Evolutionary conservation across 2,329 filamentous ascomycete species (phyloP), one percentile per base, ranked within the genome.

Genomic region (Fusarium sp.): DNA sequence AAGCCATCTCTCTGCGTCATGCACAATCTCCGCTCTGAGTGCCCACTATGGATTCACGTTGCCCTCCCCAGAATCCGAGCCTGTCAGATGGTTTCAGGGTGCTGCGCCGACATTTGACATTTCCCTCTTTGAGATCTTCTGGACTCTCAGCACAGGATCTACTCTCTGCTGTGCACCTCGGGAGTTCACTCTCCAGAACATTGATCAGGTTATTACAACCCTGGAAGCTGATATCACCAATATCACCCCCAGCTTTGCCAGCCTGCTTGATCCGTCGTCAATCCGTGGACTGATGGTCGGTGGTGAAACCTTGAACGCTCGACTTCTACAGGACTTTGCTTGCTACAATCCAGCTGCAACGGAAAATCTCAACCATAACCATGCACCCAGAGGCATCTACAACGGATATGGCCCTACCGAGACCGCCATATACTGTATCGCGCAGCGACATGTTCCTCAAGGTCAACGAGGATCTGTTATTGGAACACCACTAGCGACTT

Each of bases 51-150:
- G 39, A 2, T 66, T 58, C 9, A 18, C 43, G 6, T 17, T 3
- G 17, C 21, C 45, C 8, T 29, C 23, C 4, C 2, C 11, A 2
- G 13, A 15, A 4, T 29, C 11, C 9, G 42, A 43, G 6, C 50
- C 41, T 10, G 39, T 63, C 2, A 21, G 63, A 18, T 66, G 63
- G 63, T 66, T 66, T 3, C 63, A 66, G 13, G 63, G 63, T 0
- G 63, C 63, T 2, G 57, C 63, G 6, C 63, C 63, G 0, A 66
- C 63, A 0, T 66, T 66, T 23, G 63, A 66, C 14, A 66, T 66
- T 1, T 66, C 63, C 0, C 57, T 66, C 2, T 66, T 66, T 0
- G 63, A 66, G n/a, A 63, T 58, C 1, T 58, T 66, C 10, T 66
- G 63, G 63, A 58, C 63, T 2, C 18, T 66, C 0, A 58, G 63